Percentiles rank a stretch among this genome's conserved stretches.
Conservation (phyloP, 2,329 filamentous ascomycete genomes). For the Colletotrichum agaves region DNA sequence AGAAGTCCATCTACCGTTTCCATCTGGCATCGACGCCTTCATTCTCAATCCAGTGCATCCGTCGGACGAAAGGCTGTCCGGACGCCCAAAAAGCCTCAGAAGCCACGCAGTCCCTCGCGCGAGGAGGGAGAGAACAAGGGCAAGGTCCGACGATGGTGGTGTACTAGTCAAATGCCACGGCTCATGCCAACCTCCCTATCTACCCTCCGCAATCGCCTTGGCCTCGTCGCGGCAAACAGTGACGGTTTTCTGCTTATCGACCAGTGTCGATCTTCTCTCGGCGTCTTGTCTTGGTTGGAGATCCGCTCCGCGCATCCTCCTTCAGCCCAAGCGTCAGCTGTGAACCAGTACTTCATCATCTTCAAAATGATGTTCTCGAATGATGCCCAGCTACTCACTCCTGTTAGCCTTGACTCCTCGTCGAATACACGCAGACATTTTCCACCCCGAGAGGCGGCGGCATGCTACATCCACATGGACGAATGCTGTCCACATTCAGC, state of each 20-base stretch:
- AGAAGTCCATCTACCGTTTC: neutral
- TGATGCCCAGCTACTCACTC: no score
- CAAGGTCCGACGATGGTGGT: neutral
- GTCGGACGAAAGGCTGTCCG: slow-evolving; percentile 27
- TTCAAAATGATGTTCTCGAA: no score
- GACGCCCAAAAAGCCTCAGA: slow-evolving; percentile 13
- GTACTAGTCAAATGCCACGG: neutral
- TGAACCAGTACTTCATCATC: no score
- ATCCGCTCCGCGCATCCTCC: no score
- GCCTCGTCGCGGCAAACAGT: neutral
- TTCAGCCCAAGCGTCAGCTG: no score
- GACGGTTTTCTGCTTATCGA: slow-evolving; percentile 9
- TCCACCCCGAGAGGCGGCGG: no score
- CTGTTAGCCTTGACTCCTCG: no score
- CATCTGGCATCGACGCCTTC: neutral
- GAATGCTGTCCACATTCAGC: neutral
- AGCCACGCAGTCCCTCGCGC: neutral
- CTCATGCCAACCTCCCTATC: neutral
- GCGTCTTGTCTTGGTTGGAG: neutral
- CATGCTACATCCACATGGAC: no score
- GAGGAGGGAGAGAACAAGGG: neutral
- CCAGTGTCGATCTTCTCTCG: slow-evolving; percentile 15
- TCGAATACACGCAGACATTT: no score
- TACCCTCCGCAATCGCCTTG: neutral
- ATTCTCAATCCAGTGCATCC: neutral